Evolutionary conservation across 202 grass and related monocot species (phyloP), one percentile per base, ranked within the genome.

Genomic region (Bolboschoenoplectus hybrid): DNA sequence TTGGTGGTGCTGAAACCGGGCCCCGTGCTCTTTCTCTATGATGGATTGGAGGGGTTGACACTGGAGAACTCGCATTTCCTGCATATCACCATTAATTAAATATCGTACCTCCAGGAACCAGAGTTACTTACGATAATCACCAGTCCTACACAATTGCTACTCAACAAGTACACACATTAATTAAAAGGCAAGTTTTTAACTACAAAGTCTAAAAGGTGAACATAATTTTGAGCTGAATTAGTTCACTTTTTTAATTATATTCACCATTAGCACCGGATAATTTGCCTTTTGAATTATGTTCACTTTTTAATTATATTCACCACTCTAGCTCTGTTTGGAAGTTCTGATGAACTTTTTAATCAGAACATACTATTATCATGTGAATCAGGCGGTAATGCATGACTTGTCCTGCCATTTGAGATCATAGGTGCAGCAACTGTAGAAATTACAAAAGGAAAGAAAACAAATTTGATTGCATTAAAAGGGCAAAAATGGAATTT

Each of bases 1-100:
- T 90, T 77, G 91, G 89, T 51, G 90, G 87, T 61, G 89, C 81
- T 80, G 80, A 83, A 85, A 88, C 81, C 61, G 94, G 87, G 9
- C 16, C 74, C 78, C 86, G 80, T 87, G 50, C 6, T 78, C 78
- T 80, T 51, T 81, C 78, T 49, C 84, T 88, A 87, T 80, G 90
- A 77, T 77, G 84, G 39, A 63, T 67, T 75, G 90, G 92, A 51
- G 87, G 83, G 10, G 66, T 83, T 77, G 44, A 82, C 63, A 85
- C 34, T 40, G 90, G 89, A 80, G 92, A 94, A 85, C 60, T 13
- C 14, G 56, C 65, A 47, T 81, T 90, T 81, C 87, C 92, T 97
- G 75, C 52, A 60, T 13, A 36, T 60, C 36, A 17, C 14, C 90
- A 51, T 78, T 80, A 80, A 80, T 53, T 17, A 60, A 80, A n/a